Evolutionary conservation across 2,329 filamentous ascomycete genomes (phyloP).

Genomic region (Penicillium sp.): DNA sequence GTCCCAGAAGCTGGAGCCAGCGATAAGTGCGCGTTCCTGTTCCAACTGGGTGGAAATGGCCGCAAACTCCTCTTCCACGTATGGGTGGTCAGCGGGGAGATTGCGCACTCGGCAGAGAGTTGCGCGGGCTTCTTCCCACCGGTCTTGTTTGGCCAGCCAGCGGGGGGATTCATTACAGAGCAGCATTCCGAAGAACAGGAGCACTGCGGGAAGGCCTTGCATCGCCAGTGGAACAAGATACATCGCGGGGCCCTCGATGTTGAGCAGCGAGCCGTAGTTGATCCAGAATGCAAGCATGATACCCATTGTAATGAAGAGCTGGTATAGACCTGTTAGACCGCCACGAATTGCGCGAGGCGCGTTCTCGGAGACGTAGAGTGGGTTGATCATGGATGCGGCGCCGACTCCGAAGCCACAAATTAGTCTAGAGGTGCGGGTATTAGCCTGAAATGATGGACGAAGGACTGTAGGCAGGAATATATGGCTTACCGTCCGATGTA

Average conservation of each 20-base stretch:
- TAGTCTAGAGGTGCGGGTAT: constrained; percentile 26
- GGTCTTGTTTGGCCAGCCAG: constrained; percentile 59
- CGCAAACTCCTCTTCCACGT: constrained; percentile 51
- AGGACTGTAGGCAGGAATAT: background rate
- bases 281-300: constrained; percentile 44
- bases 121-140: constrained; percentile 55
- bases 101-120: constrained; percentile 52
- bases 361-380: constrained; percentile 55
- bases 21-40: constrained; percentile 51
- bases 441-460: background rate
- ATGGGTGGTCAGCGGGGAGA: constrained; percentile 46
- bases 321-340: constrained; percentile 52
- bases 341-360: constrained; percentile 52
- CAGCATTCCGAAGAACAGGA: constrained; percentile 54
- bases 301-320: constrained; percentile 47
- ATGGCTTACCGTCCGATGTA: constrained; percentile 54
- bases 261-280: constrained; percentile 47
- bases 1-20: constrained; percentile 47
- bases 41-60: constrained; percentile 57
- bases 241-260: constrained; percentile 42
- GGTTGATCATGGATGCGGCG: constrained; percentile 50
- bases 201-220: constrained; percentile 55
- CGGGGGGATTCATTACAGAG: constrained; percentile 59
- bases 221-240: constrained; percentile 57
- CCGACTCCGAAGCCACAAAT: constrained; percentile 47